These are phyloP conservation scores for Lactarius indigo DNA, from an alignment of 768 basidiomycete genomes.

Conservation along the genomic window DNA sequence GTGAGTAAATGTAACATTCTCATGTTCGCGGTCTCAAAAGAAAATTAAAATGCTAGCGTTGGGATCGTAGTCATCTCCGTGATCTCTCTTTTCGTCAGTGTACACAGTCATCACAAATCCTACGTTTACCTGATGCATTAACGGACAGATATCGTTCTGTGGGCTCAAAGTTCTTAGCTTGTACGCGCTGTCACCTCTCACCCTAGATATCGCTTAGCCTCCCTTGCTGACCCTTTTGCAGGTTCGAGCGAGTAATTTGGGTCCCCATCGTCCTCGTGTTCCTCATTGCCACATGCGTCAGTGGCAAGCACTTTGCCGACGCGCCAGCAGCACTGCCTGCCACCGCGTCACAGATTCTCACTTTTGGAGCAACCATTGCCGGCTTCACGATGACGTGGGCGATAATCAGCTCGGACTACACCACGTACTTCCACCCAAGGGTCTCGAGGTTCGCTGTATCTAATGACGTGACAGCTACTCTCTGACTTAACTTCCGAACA, in stretches of 20 bases:
- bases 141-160: conserved; percentile 55
- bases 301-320: conserved; percentile 62
- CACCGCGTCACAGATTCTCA: conserved; percentile 50
- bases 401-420: conserved; percentile 66
- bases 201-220: not conserved
- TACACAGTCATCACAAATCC: not conserved
- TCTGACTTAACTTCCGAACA: not conserved
- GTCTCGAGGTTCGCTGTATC: conserved; percentile 48
- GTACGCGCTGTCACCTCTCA: conserved; percentile 31
- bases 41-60: conserved; percentile 35
- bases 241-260: conserved; percentile 79
- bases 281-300: conserved; percentile 66
- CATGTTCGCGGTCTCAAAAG: not conserved
- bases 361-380: conserved; percentile 65
- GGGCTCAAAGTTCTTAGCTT: conserved; percentile 61
- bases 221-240: conserved; percentile 23
- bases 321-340: conserved; percentile 50
- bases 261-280: conserved; percentile 74
- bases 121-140: not conserved
- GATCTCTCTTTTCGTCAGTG: conserved; percentile 52
- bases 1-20: conserved; percentile 32
- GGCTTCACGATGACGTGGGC: conserved; percentile 70
- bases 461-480: not conserved
- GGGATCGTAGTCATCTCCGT: conserved; percentile 78
- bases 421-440: conserved; percentile 59